Conservation (phyloP, 2,329 filamentous ascomycete genomes). For the Bretziella fagacearum region DNA sequence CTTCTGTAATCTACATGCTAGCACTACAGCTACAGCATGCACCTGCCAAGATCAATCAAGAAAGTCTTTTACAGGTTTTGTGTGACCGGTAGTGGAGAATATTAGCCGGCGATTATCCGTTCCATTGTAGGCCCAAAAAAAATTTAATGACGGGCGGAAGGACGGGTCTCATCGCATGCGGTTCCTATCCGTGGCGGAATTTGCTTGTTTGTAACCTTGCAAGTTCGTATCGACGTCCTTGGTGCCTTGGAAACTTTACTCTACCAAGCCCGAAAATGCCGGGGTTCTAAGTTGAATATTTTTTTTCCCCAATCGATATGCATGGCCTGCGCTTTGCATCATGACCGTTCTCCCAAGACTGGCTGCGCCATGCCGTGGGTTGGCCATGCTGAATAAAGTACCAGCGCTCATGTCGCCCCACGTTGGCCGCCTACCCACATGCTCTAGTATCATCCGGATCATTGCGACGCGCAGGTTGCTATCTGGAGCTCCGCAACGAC, state of each 20-base stretch:
- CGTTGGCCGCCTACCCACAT: neutral
- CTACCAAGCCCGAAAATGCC: conserved; percentile 1
- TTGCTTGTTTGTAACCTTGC: neutral
- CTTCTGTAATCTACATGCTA: neutral
- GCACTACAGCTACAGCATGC: neutral
- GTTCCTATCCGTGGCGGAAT: neutral
- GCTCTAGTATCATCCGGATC: neutral
- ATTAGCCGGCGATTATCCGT: conserved; percentile 3
- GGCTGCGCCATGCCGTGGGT: conserved; percentile 7
- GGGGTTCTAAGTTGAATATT: neutral
- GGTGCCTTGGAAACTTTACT: neutral
- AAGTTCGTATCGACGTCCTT: neutral
- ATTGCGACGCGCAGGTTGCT: neutral
- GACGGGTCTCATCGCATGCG: neutral
- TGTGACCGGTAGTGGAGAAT: neutral
- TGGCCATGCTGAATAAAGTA: conserved; percentile 8
- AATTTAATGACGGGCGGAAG: neutral
- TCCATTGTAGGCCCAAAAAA: neutral
- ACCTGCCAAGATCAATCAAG: neutral
- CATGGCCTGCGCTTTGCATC: conserved; percentile 10
- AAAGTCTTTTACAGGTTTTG: too few species aligned
- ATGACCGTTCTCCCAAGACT: conserved; percentile 13
- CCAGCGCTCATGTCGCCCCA: neutral
- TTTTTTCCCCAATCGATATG: conserved; percentile 7
- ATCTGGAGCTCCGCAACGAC: conserved; percentile 2